Base-by-base conservation (phyloP, 2,329 filamentous ascomycete species). In the Epichloe sp. region DNA sequence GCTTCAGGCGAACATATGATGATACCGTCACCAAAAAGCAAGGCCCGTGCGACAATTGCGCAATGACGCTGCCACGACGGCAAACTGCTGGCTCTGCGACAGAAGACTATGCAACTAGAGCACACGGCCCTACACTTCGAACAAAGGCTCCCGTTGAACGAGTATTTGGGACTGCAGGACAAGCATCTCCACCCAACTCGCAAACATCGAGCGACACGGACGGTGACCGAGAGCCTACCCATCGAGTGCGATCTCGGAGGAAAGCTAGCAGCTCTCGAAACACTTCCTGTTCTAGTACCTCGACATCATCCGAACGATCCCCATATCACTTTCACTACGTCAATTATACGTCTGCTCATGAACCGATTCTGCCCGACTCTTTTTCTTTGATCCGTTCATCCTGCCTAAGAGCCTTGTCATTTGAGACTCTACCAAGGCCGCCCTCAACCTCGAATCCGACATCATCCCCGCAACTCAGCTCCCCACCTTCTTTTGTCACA, bases 341-440 rank as follows among this genome's bases (percentile, higher is more conserved):
- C 47, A 78, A 83, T 60, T 85, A 84, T 61, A 84, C 80, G 4
- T 85, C 82, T 1, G 83, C 80, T 4, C 80, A 84, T 61, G 81
- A 84, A 54, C 80, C 82, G 3, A 69, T 80, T 4, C 68, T 76
- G 1, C 71, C 79, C 14, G 70, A 72, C n/a, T 82, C 80, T 7
- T 85, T 83, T 65, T 80, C 79, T n/a, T 76, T 82, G 41, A 73
- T 85, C 48, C 78, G 82, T 47, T 78, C 80, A 46, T 82, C 80
- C 0, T 85, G 82, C 57, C 68, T 85, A 44, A 77, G 82, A 36
- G 83, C 81, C 0, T 71, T 85, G 10, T 84, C 80, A 2, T 79
- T 82, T 55, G 82, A 85, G 60, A 83, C 79, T 0, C 71, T 84
- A 0, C 82, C 81, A 0, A 77, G 79, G 10, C 68, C 75, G 26